A percentile compares a stretch with the other conserved stretches of the same genome.
phyloP scores from a whole-genome alignment of 2,329 filamentous ascomycete species.

The Didymella pinodella region DNA sequence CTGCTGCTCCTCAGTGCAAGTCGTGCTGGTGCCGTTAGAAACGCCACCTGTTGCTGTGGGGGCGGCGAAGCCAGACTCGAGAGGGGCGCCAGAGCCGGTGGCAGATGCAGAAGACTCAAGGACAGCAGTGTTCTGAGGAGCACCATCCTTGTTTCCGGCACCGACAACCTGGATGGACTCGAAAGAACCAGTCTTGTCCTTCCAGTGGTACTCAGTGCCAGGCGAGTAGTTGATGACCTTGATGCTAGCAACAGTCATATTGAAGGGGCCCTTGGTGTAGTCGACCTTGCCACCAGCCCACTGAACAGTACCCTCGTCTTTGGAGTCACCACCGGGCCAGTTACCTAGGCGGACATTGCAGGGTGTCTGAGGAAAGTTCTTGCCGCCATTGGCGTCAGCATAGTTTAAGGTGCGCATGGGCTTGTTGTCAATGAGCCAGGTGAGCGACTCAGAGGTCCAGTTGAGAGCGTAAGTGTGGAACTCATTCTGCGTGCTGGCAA shows the following conservation, averaged over 20 bases:
- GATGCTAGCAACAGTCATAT: conserved; percentile 61
- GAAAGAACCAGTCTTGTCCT: conserved; percentile 58
- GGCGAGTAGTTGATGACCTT: conserved; percentile 63
- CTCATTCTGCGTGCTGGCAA: conserved; percentile 63
- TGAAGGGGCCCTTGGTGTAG: conserved; percentile 58
- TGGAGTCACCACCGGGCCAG: conserved; percentile 59
- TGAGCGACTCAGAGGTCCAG: conserved; percentile 72
- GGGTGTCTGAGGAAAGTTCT: conserved; percentile 78
- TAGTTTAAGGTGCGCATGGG: conserved; percentile 70
- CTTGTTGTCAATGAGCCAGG: conserved; percentile 74
- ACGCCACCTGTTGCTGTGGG: conserved; percentile 25
- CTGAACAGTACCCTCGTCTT: conserved; percentile 65
- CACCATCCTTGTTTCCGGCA: conserved; percentile 44
- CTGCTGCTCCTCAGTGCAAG: conserved; percentile 25
- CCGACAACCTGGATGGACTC: conserved; percentile 58
- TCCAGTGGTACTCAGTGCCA: conserved; percentile 59
- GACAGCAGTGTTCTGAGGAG: conserved; percentile 36
- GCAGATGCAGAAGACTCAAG: conserved; percentile 42
- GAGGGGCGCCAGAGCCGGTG: conserved; percentile 32
- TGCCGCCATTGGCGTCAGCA: conserved; percentile 63
- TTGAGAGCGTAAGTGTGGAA: conserved; percentile 74
- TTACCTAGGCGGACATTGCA: conserved; percentile 64
- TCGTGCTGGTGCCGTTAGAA: conserved; percentile 21
- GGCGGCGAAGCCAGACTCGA: conserved; percentile 37
- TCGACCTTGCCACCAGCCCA: conserved; percentile 71